Conservation (phyloP, 2,329 filamentous ascomycete genomes). For the Pseudogymnoascus sp. region DNA sequence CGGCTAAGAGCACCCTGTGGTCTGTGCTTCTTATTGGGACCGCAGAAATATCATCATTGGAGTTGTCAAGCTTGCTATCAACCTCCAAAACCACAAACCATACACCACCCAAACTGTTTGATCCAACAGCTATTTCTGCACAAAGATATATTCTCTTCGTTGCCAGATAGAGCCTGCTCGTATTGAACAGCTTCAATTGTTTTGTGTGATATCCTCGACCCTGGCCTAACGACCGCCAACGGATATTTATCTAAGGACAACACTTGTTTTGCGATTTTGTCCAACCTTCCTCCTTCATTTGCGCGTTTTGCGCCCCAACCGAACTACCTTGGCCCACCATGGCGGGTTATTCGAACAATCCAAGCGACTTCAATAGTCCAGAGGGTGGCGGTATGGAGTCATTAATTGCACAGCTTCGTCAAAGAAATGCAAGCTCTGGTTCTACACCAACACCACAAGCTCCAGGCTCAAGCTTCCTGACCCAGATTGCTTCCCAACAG, state of each 20-base stretch:
- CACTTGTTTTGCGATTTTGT: constrained; percentile 8
- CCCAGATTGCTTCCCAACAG: constrained; percentile 4
- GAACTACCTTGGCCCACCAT: constrained; percentile 25
- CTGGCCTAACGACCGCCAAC: not conserved
- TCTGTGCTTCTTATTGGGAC: not conserved
- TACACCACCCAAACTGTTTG: not conserved
- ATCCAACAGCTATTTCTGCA: constrained; percentile 5
- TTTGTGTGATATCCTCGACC: constrained; percentile 2
- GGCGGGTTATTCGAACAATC: constrained; percentile 27
- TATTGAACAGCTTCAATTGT: constrained; percentile 1
- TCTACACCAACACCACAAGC: constrained; percentile 1
- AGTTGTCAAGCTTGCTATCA: constrained; percentile 1
- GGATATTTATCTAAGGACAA: constrained; percentile 4
- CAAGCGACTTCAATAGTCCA: constrained; percentile 14
- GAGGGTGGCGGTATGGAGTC: constrained; percentile 22
- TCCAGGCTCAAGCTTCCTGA: constrained; percentile 6
- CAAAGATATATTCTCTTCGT: not conserved
- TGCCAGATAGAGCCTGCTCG: not conserved
- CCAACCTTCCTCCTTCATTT: constrained; percentile 9
- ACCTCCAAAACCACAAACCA: not conserved
- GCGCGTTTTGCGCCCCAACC: constrained; percentile 22
- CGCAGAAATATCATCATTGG: constrained; percentile 8
- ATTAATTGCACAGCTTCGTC: constrained; percentile 28
- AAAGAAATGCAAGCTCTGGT: constrained; percentile 12
- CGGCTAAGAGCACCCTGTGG: not conserved